These are phyloP conservation scores for Sugiyamaella floridensis DNA, from an alignment of 805 yeast species.

Conservation along the genomic window DNA sequence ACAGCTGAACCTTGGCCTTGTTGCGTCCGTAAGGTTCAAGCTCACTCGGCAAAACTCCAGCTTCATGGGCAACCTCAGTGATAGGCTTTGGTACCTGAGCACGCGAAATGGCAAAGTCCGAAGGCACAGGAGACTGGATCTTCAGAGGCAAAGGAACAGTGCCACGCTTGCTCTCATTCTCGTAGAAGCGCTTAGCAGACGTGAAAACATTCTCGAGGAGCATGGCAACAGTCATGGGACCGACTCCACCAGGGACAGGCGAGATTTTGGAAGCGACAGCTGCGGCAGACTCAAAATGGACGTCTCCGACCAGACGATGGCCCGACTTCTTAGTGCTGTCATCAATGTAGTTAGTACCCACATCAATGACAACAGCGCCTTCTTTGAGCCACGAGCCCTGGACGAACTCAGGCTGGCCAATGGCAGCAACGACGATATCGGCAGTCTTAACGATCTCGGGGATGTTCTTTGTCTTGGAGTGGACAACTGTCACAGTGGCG, in stretches of 20 bases:
- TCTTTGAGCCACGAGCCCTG: conserved; percentile 82
- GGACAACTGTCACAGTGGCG: conserved; percentile 81
- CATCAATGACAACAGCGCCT: conserved; percentile 88
- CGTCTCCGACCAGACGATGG: conserved; percentile 84
- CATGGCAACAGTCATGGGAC: conserved; percentile 99
- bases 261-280: conserved; percentile 65
- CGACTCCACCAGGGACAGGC: conserved; percentile 99
- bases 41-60: conserved; percentile 72
- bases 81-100: conserved; percentile 82
- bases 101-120: conserved; percentile 85
- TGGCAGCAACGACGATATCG: conserved; percentile 90
- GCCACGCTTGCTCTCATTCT: conserved; percentile 40
- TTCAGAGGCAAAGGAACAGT: conserved; percentile 51
- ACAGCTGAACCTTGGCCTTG: conserved; percentile 82
- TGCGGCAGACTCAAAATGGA: conserved; percentile 64
- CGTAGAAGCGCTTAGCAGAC: conserved; percentile 62
- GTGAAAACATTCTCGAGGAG: conserved; percentile 74
- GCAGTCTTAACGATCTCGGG: conserved; percentile 57
- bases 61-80: conserved; percentile 65
- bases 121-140: conserved; percentile 66
- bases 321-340: conserved; percentile 74
- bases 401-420: conserved; percentile 77
- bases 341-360: conserved; percentile 83
- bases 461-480: conserved; percentile 62
- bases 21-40: conserved; percentile 83